Base-by-base conservation (phyloP, 2,329 filamentous ascomycete species). In the Monosporascus cannonballus region DNA sequence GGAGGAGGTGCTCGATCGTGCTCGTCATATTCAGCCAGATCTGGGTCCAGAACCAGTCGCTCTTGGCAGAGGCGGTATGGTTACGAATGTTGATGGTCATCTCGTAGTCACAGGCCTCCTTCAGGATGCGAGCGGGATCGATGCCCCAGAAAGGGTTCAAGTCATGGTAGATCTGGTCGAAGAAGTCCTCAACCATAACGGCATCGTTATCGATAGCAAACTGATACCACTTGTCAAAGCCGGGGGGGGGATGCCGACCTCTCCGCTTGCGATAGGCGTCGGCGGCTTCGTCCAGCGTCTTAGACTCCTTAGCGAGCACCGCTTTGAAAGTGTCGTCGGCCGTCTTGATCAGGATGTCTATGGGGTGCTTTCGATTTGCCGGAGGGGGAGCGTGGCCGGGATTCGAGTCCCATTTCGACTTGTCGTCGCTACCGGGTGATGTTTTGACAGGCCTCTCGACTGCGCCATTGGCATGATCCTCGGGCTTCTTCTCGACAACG, bases 41-140 rank as follows among this genome's bases (percentile, higher is more conserved):
- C 59, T 75, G 67, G 3, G 76, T 81, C 79, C 76, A 84, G 61
- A 79, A 81, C 77, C 76, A 84, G 57, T 78, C 76, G 62, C 74
- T 81, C 22, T 64, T 67, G 1, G 79, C 71, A 8, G 69, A 74
- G 6, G 80, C 81, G 47, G 73, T 75, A 39, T 77, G 73, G 53
- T 78, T 70, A 48, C 82, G 76, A 42, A 85, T 66, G 47, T 75
- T 77, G 62, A 85, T 84, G n/a, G 74, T 76, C 81, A 84, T 84
- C 59, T 84, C 81, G 50, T 75, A 83, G 45, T 76, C 73, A 56
- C 67, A 68, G 0, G 81, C 76, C 54, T 83, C 78, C 57, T 74
- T 75, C 52, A 78, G 78, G 44, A 83, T 74, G 24, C 67, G 52
- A 6, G 66, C 65, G 2, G 79, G 68, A 9, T 77, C 70, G 11